Conservation (phyloP, 2,329 filamentous ascomycete species). For the Fusarium avenaceum region DNA sequence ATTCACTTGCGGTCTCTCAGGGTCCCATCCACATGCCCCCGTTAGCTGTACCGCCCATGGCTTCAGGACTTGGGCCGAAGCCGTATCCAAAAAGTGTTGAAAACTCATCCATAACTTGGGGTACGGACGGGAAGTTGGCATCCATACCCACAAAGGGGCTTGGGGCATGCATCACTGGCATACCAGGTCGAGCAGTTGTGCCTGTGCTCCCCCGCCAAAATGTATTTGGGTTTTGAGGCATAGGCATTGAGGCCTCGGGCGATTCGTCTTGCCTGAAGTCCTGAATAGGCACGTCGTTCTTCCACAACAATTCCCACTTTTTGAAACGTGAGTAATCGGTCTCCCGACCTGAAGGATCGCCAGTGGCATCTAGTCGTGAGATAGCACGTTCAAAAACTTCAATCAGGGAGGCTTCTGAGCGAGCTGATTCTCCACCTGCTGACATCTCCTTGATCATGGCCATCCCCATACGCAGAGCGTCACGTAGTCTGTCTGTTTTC, state of each 20-base stretch:
- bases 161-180: constrained; percentile 48
- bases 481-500: constrained; percentile 58
- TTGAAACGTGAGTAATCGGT: constrained; percentile 66
- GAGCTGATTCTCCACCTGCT: constrained; percentile 64
- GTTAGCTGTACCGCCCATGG: constrained; percentile 44
- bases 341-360: constrained; percentile 56
- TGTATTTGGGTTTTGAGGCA: constrained; percentile 42
- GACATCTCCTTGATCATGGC: constrained; percentile 67
- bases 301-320: constrained; percentile 65
- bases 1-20: constrained; percentile 27
- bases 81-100: constrained; percentile 52
- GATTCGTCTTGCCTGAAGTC: constrained; percentile 48
- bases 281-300: constrained; percentile 53
- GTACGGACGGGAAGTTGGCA: constrained; percentile 55
- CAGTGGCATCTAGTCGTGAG: constrained; percentile 60
- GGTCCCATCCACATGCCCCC: constrained; percentile 50
- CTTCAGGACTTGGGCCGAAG: constrained; percentile 51
- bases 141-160: constrained; percentile 57
- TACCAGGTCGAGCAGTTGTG: constrained; percentile 42
- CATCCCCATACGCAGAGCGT: constrained; percentile 63
- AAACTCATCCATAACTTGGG: constrained; percentile 57
- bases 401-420: constrained; percentile 66
- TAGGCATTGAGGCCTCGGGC: constrained; percentile 41
- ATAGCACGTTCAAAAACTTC: constrained; percentile 65
- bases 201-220: constrained; percentile 44